Conservation (phyloP, 768 basidiomycete species). For the Mycena maculata region DNA sequence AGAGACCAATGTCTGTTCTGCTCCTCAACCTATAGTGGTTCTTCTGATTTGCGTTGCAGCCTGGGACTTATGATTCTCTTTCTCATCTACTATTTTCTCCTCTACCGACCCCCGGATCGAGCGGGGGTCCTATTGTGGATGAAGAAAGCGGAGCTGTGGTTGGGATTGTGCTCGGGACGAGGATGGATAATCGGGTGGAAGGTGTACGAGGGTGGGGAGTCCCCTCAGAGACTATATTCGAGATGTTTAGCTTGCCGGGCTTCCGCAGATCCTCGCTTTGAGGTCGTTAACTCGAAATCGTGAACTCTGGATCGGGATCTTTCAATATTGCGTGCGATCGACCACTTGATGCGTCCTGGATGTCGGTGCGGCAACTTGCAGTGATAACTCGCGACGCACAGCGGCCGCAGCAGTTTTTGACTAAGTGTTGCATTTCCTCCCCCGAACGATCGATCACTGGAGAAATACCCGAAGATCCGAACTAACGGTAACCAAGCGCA, state of each 20-base stretch:
- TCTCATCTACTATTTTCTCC: constrained; percentile 66
- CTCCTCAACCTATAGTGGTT: background rate
- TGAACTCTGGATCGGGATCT: too few species aligned
- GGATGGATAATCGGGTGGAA: constrained; percentile 66
- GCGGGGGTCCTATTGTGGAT: constrained; percentile 77
- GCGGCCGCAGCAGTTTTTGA: too few species aligned
- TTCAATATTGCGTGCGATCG: too few species aligned
- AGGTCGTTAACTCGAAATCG: too few species aligned
- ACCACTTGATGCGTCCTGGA: too few species aligned
- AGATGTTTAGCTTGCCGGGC: constrained; percentile 71
- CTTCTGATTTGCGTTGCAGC: constrained; percentile 46
- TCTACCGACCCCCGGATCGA: constrained; percentile 71
- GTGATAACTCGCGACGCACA: too few species aligned
- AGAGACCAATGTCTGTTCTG: constrained; percentile 60
- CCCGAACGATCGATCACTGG: too few species aligned
- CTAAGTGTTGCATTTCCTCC: too few species aligned
- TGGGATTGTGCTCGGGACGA: constrained; percentile 70
- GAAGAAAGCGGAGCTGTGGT: constrained; percentile 71
- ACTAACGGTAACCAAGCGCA: background rate
- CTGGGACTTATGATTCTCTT: constrained; percentile 76
- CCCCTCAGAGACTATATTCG: constrained; percentile 71
- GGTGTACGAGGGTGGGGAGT: constrained; percentile 71
- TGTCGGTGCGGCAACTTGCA: too few species aligned
- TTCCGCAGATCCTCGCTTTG: constrained; percentile 37
- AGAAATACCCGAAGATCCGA: constrained; percentile 31